Evolutionary conservation across 2,329 filamentous ascomycete species (phyloP).

Genomic region (Mariannaea elegans): DNA sequence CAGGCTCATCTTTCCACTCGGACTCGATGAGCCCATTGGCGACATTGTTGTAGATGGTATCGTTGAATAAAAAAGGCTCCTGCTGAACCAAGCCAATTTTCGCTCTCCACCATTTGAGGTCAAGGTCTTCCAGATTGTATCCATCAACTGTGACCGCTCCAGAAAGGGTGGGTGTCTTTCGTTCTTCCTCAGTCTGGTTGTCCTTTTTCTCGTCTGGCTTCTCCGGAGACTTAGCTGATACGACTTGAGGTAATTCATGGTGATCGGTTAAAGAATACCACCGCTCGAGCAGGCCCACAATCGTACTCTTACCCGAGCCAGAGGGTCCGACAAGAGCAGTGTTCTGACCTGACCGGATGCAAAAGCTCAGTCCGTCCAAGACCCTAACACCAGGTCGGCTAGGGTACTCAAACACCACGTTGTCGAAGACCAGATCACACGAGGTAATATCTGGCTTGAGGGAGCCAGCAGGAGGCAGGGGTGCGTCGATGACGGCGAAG

Average conservation of each 20-base stretch:
- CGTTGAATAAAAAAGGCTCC: constrained; percentile 64
- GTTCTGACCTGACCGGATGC: constrained; percentile 65
- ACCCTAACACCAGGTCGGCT: constrained; percentile 30
- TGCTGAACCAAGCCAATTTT: constrained; percentile 58
- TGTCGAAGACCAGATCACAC: constrained; percentile 58
- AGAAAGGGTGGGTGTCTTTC: neutral
- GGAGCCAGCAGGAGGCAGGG: constrained; percentile 27
- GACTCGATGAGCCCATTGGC: constrained; percentile 53
- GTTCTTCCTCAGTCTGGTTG: neutral
- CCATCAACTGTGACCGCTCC: constrained; percentile 15
- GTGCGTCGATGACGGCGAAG: constrained; percentile 42
- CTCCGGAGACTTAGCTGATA: neutral
- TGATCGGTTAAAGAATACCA: constrained; percentile 62
- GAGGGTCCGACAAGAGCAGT: constrained; percentile 76
- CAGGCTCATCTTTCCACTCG: constrained; percentile 47
- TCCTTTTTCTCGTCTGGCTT: neutral
- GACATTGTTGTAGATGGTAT: constrained; percentile 57
- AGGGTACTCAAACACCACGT: constrained; percentile 34
- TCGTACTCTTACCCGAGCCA: constrained; percentile 75
- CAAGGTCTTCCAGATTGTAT: constrained; percentile 24
- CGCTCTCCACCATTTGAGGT: constrained; percentile 34
- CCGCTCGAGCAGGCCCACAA: constrained; percentile 71
- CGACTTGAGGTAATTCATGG: constrained; percentile 21
- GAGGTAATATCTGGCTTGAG: constrained; percentile 34
- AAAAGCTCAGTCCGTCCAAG: constrained; percentile 59